Base-by-base conservation (phyloP, 495 filamentous ascomycete species). In the Trichoderma reesei region DNA sequence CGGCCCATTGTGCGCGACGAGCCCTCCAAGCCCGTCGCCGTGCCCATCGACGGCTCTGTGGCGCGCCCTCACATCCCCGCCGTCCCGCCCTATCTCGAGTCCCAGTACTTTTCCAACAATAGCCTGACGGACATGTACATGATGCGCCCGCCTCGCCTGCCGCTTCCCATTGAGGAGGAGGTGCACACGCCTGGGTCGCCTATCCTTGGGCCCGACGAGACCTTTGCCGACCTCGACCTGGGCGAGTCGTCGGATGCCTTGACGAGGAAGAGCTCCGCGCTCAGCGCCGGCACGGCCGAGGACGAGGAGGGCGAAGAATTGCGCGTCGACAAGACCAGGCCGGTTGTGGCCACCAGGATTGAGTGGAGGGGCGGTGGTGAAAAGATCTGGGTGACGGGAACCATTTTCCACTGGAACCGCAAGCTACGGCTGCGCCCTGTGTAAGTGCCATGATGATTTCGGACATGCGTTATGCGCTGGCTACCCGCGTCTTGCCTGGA, bases 331-430 rank as follows among this genome's bases (percentile, higher is more conserved):
- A 83, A 83, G 71, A 80, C 79, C 20, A 78, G 77, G 62, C 81
- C 82, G 3, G 86, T 84, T 18, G 88, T 98, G 44, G 90, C 92
- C 8, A 96, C 90, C 13, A 72, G 82, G 39, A 83, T 98, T 42
- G 87, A 91, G 74, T 98, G 93, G 94, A 81, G 79, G 61, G 81
- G 86, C 34, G 83, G 83, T 41, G 89, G 88, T 65, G 84, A 95
- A 63, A 94, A 90, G 76, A 86, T 98, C 64, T 98, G 95, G 73
- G 90, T 98, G 42, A 98, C 95, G 1, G 94, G 94, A 66, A 98
- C 95, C 20, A 96, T 97, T 70, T 92, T 92, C 64, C 86, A 90
- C 69, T 98, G 94, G 94, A 90, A 91, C 72, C 87, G 89, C 75
- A 97, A 97, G 73, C 92, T 88, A 68, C 85, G 86, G 61, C 77